Evolutionary conservation across 2,329 filamentous ascomycete species (phyloP).

Genomic region (Claviceps lovelessii): DNA sequence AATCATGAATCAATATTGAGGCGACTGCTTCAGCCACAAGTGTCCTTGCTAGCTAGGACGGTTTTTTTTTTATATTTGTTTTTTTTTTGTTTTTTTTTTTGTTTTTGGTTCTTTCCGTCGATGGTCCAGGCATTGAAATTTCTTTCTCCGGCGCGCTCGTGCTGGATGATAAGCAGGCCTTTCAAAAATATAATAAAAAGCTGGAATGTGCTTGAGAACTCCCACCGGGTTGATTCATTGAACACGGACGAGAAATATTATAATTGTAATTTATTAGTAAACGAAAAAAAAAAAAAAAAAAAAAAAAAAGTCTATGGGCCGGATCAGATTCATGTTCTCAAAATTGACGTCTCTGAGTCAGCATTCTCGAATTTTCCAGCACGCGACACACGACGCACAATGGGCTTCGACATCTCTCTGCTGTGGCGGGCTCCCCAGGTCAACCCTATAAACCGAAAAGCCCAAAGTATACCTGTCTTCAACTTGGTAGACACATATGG

Average conservation of each 20-base stretch:
- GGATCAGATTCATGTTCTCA: not conserved
- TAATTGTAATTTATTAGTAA: not conserved
- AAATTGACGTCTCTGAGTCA: not conserved
- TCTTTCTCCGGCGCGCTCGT: not conserved
- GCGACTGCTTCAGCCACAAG: not conserved
- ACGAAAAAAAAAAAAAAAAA: not conserved
- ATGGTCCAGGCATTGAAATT: not conserved
- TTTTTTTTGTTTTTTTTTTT: too few relatives aligned
- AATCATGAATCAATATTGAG: not conserved
- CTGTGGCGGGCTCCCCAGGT: constrained; percentile 44
- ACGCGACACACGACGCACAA: constrained; percentile 4
- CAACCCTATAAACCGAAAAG: constrained; percentile 76
- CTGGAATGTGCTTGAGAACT: not conserved
- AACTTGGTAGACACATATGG: constrained; percentile 71
- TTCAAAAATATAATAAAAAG: not conserved
- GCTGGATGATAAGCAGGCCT: not conserved
- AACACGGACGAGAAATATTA: not conserved
- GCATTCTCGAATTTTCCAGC: not conserved
- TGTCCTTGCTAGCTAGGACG: not conserved
- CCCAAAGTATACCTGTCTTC: constrained; percentile 61
- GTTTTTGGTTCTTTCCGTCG: not conserved
- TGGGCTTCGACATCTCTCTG: constrained; percentile 16
- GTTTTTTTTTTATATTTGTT: too few relatives aligned
- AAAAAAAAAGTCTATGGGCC: not conserved
- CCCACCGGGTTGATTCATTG: not conserved